A percentile compares a stretch with the other conserved stretches of the same genome.
phyloP scores from a whole-genome alignment of 2,329 filamentous ascomycete genomes.

The Alternaria arbusti region DNA sequence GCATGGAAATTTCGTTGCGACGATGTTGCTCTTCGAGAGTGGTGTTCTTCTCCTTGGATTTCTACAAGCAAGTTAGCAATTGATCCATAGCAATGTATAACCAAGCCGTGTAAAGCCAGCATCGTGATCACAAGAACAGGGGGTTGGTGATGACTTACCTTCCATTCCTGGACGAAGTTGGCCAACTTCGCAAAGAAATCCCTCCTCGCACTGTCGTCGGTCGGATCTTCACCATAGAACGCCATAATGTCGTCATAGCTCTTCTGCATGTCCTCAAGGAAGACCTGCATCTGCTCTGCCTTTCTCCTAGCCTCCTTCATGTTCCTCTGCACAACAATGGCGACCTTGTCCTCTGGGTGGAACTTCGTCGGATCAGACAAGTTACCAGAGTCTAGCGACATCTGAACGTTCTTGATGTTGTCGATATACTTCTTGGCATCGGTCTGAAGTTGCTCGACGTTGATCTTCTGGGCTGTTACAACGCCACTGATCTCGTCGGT shows the following conservation, averaged over 20 bases:
- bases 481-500: slow-evolving; percentile 83
- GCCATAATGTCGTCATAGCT: slow-evolving; percentile 95
- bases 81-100: neutral
- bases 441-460: slow-evolving; percentile 85
- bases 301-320: slow-evolving; percentile 98
- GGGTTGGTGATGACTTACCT: slow-evolving; percentile 57
- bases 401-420: slow-evolving; percentile 93
- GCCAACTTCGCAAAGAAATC: slow-evolving; percentile 97
- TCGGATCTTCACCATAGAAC: slow-evolving; percentile 93
- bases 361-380: slow-evolving; percentile 97
- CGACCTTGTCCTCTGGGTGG: slow-evolving; percentile 94
- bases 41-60: slow-evolving; percentile 91
- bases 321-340: slow-evolving; percentile 84
- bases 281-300: slow-evolving; percentile 92
- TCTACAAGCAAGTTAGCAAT: slow-evolving; percentile 55
- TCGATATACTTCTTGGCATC: slow-evolving; percentile 93
- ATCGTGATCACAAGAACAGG: neutral
- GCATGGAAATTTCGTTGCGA: slow-evolving; percentile 90
- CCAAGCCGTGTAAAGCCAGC: neutral
- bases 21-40: slow-evolving; percentile 79
- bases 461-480: slow-evolving; percentile 82
- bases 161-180: slow-evolving; percentile 90
- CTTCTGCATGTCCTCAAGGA: slow-evolving; percentile 89
- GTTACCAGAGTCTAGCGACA: slow-evolving; percentile 89
- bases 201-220: slow-evolving; percentile 88